A percentile compares a stretch with the other conserved stretches of the same genome.
phyloP scores from a whole-genome alignment of 306 rosid species.

The Casuarina equisetifolia region DNA sequence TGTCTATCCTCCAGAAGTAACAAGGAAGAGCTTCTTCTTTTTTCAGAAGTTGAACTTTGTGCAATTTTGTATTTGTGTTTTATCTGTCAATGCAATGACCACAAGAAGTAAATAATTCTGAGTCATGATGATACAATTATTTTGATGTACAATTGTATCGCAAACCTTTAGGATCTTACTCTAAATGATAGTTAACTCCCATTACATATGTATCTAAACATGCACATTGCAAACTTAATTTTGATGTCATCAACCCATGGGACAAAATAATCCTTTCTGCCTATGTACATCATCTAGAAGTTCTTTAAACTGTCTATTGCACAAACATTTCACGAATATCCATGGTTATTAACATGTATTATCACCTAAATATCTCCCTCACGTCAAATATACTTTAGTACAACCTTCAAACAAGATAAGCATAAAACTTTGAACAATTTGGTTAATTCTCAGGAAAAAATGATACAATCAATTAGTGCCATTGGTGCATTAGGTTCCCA shows the following conservation, averaged over 20 bases:
- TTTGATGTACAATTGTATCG: slow-evolving; percentile 9
- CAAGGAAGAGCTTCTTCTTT: slow-evolving; percentile 55
- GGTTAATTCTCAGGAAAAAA: background rate
- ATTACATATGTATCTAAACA: slow-evolving; percentile 11
- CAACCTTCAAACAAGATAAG: slow-evolving; percentile 16
- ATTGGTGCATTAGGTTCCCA: slow-evolving; percentile 20
- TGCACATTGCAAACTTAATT: slow-evolving; percentile 19
- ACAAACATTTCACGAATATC: slow-evolving; percentile 7
- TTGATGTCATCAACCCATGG: slow-evolving; percentile 1
- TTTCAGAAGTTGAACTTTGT: slow-evolving; percentile 54
- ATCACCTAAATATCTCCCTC: slow-evolving; percentile 6
- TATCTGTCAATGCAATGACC: slow-evolving; percentile 48
- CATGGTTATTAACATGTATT: background rate
- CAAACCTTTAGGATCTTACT: slow-evolving; percentile 18
- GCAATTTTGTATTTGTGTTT: slow-evolving; percentile 76
- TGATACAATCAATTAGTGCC: slow-evolving; percentile 11
- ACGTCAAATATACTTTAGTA: slow-evolving; percentile 17
- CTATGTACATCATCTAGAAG: slow-evolving; percentile 1
- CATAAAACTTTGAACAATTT: background rate
- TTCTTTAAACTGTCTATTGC: slow-evolving; percentile 6
- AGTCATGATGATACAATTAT: slow-evolving; percentile 12
- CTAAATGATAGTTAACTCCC: slow-evolving; percentile 13
- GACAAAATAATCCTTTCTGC: slow-evolving; percentile 10
- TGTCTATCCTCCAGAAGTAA: slow-evolving; percentile 52
- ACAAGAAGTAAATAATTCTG: slow-evolving; percentile 18